Conservation (phyloP, 495 filamentous ascomycete genomes). For the Lindgomyces ingoldianus region DNA sequence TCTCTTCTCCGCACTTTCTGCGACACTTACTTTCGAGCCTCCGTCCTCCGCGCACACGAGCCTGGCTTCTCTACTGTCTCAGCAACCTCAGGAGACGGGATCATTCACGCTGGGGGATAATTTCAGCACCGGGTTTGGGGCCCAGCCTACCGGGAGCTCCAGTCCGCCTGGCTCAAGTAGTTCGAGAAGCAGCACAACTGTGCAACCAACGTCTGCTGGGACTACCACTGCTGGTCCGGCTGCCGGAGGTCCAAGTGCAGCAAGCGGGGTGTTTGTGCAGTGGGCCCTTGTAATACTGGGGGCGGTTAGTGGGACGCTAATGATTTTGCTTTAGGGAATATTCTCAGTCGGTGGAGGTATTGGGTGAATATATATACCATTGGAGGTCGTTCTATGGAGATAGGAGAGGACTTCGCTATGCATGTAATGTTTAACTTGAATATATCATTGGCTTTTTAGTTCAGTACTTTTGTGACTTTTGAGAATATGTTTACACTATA, state of each 20-base stretch:
- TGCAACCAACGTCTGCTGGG: neutral
- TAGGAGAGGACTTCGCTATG: too few relatives aligned
- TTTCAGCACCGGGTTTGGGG: neutral
- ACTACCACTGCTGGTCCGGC: neutral
- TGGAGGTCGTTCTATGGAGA: neutral
- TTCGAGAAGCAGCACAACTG: neutral
- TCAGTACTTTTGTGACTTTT: too few relatives aligned
- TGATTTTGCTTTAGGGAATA: neutral
- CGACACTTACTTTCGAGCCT: conserved; percentile 8
- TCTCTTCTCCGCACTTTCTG: conserved; percentile 20
- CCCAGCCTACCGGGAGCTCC: neutral
- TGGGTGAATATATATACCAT: neutral
- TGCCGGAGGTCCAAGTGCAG: neutral
- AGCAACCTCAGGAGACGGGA: neutral
- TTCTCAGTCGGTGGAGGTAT: neutral
- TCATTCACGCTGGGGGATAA: neutral
- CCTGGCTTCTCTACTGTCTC: conserved; percentile 1
- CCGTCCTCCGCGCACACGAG: conserved; percentile 20
- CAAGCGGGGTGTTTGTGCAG: neutral
- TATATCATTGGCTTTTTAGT: too few relatives aligned
- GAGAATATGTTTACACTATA: too few relatives aligned
- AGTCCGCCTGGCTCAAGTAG: neutral
- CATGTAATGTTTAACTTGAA: too few relatives aligned
- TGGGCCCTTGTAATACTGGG: neutral
- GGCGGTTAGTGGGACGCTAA: neutral